phyloP scores from a whole-genome alignment of 2,329 filamentous ascomycete genomes.

The Cytospora mali region DNA sequence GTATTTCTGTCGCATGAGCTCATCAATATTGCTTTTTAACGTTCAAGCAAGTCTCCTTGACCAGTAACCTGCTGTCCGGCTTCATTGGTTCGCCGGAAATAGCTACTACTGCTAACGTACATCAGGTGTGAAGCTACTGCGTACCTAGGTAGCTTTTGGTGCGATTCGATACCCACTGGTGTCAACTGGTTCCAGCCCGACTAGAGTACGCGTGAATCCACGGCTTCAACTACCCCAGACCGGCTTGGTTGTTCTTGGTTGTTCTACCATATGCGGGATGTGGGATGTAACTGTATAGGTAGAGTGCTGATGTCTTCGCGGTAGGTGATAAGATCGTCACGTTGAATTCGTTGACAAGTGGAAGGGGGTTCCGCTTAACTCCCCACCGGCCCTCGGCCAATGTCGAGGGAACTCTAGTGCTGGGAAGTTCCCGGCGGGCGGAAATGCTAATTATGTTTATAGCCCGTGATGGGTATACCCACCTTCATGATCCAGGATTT shows the following conservation, averaged over 20 bases:
- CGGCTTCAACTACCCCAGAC: slow-evolving; percentile 3
- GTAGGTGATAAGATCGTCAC: background rate
- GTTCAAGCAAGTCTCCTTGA: slow-evolving; percentile 17
- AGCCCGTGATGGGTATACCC: slow-evolving; percentile 17
- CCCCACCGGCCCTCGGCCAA: background rate
- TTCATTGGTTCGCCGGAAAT: slow-evolving; percentile 10
- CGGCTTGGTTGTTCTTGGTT: background rate
- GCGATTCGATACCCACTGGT: too few relatives aligned
- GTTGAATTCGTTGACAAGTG: background rate
- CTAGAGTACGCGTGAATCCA: background rate
- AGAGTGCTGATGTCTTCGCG: background rate
- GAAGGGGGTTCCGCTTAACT: background rate
- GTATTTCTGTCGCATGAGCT: background rate
- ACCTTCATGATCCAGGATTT: background rate
- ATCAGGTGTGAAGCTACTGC: slow-evolving; percentile 6
- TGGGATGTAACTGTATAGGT: background rate
- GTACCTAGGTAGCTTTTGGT: background rate
- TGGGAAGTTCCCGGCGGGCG: background rate
- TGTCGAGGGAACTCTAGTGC: background rate
- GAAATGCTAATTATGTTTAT: background rate
- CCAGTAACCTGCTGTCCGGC: slow-evolving; percentile 15
- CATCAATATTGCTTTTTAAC: background rate
- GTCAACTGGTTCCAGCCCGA: background rate
- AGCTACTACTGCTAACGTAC: slow-evolving; percentile 1
- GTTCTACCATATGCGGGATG: slow-evolving; percentile 10